These are phyloP conservation scores for Phaseolus lunatus DNA, from an alignment of 306 rosid species.

Conservation along the genomic window DNA sequence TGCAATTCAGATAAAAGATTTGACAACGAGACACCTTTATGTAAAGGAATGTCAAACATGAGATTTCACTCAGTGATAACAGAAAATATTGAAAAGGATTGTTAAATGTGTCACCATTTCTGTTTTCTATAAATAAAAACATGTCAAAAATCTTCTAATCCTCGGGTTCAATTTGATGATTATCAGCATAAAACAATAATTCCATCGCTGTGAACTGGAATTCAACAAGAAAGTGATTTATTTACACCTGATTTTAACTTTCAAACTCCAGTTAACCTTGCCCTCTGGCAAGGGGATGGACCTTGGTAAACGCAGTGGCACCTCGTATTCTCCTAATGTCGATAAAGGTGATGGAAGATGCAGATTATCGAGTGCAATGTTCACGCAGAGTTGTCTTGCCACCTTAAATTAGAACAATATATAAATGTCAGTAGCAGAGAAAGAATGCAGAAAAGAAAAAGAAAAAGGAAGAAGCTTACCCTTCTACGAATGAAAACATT, in stretches of 20 bases:
- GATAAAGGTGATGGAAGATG: conserved; percentile 68
- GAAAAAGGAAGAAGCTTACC: background rate
- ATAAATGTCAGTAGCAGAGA: conserved; percentile 30
- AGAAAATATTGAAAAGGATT: background rate
- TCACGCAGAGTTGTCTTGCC: conserved; percentile 79
- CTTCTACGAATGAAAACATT: conserved; percentile 1
- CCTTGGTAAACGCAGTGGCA: conserved; percentile 83
- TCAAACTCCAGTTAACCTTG: conserved; percentile 74
- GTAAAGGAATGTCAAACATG: background rate
- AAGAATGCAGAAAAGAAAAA: background rate
- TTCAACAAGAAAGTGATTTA: conserved; percentile 40
- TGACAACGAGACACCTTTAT: background rate
- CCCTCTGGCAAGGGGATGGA: conserved; percentile 86
- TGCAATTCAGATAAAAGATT: background rate
- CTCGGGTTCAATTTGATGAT: conserved; percentile 10
- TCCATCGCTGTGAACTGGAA: conserved; percentile 21
- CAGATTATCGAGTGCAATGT: conserved; percentile 53
- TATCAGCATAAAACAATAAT: conserved; percentile 36
- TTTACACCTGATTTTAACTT: conserved; percentile 74
- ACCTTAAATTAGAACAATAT: conserved; percentile 56
- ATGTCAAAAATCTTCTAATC: background rate
- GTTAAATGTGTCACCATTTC: background rate
- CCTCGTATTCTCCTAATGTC: conserved; percentile 77
- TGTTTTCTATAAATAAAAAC: background rate
- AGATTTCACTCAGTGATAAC: background rate